phyloP scores from a whole-genome alignment of 495 filamentous ascomycete species.

The Xylaria curta region DNA sequence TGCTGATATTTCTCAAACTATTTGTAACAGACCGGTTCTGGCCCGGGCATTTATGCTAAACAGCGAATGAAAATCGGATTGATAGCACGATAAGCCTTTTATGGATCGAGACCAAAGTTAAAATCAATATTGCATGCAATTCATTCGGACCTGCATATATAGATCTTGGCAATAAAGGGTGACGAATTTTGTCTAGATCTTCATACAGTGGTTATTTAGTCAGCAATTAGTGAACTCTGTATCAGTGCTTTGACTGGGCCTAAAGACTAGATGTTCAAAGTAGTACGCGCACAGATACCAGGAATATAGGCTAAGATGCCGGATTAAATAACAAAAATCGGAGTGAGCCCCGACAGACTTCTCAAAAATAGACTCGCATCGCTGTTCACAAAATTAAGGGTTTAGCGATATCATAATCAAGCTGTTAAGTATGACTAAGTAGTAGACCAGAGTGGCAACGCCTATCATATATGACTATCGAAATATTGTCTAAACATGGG shows the following conservation, averaged over 20 bases:
- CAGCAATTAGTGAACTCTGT: neutral
- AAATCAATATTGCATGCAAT: conserved; percentile 1
- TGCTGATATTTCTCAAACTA: neutral
- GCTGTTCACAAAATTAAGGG: neutral
- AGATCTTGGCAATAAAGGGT: neutral
- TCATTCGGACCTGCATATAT: conserved; percentile 2
- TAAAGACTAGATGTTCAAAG: neutral
- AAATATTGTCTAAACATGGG: too few species aligned
- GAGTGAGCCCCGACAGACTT: neutral
- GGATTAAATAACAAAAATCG: neutral
- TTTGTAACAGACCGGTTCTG: neutral
- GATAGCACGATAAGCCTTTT: conserved; percentile 8
- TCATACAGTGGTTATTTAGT: neutral
- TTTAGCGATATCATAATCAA: neutral
- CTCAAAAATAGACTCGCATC: neutral
- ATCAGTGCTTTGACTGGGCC: neutral
- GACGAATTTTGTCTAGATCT: neutral
- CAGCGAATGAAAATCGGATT: neutral
- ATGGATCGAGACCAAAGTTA: neutral
- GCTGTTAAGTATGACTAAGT: too few species aligned
- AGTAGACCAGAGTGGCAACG: too few species aligned
- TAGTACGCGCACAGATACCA: neutral
- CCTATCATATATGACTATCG: too few species aligned
- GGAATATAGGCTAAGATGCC: neutral
- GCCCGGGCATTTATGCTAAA: neutral